phyloP scores from a whole-genome alignment of 2,329 filamentous ascomycete species.

The Elsinoe fawcettii region DNA sequence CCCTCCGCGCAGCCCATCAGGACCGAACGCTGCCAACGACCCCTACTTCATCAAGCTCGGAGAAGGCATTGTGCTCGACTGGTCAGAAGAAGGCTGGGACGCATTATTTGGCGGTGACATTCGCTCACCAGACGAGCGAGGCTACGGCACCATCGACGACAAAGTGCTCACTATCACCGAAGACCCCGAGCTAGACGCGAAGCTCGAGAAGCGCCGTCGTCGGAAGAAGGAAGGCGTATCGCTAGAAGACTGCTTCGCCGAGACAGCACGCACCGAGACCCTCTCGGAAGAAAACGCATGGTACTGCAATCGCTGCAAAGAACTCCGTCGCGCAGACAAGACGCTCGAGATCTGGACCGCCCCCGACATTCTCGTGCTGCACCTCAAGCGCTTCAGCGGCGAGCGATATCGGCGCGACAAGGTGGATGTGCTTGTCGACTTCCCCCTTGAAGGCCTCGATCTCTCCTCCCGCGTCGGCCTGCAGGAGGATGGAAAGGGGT shows the following conservation, averaged over 20 bases:
- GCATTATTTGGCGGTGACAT: slow-evolving; percentile 53
- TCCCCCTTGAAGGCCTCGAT: slow-evolving; percentile 81
- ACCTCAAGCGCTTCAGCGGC: slow-evolving; percentile 91
- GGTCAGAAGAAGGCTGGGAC: slow-evolving; percentile 63
- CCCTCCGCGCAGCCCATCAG: background rate
- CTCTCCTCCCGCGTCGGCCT: slow-evolving; percentile 71
- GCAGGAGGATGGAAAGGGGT: slow-evolving; percentile 69
- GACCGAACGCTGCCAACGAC: slow-evolving; percentile 19
- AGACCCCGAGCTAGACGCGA: slow-evolving; percentile 54
- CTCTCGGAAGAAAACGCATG: slow-evolving; percentile 93
- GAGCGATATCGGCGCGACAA: slow-evolving; percentile 79
- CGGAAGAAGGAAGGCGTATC: slow-evolving; percentile 70
- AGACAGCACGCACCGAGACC: slow-evolving; percentile 90
- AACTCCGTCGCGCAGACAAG: slow-evolving; percentile 85
- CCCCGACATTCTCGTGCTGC: slow-evolving; percentile 88
- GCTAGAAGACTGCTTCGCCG: slow-evolving; percentile 83
- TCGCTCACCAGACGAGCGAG: slow-evolving; percentile 45
- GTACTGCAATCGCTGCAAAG: slow-evolving; percentile 95
- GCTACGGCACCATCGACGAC: slow-evolving; percentile 53
- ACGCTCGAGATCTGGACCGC: slow-evolving; percentile 96
- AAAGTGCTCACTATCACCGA: slow-evolving; percentile 46
- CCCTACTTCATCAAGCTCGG: slow-evolving; percentile 57
- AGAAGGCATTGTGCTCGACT: slow-evolving; percentile 83
- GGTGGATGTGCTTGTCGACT: slow-evolving; percentile 83
- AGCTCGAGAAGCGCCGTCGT: slow-evolving; percentile 53